phyloP scores from a whole-genome alignment of 2,329 filamentous ascomycete genomes.

The Rugonectria rugulosa region DNA sequence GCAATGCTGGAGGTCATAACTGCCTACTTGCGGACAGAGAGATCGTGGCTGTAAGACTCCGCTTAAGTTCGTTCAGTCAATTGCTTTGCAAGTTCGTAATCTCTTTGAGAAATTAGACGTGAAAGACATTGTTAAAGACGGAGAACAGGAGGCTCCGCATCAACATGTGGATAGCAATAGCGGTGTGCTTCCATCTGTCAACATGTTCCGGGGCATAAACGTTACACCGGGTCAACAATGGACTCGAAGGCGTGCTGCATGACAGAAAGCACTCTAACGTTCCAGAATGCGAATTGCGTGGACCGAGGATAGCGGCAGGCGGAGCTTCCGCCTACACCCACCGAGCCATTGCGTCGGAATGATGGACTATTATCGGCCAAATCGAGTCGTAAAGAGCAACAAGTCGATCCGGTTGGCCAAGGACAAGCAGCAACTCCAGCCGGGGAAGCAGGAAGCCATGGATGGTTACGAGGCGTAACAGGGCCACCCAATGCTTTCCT shows the following conservation, averaged over 20 bases:
- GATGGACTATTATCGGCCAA: conserved; percentile 27
- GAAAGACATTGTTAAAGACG: not conserved
- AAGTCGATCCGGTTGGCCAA: conserved; percentile 20
- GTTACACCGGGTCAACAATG: conserved; percentile 8
- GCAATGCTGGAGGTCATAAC: too few species aligned
- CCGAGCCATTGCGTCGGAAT: conserved; percentile 39
- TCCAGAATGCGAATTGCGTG: not conserved
- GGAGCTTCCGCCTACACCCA: conserved; percentile 20
- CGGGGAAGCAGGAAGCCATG: conserved; percentile 31
- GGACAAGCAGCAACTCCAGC: conserved; percentile 17
- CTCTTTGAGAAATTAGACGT: not conserved
- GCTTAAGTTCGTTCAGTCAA: too few species aligned
- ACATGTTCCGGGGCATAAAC: not conserved
- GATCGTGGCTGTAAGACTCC: too few species aligned
- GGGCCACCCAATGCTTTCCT: conserved; percentile 5
- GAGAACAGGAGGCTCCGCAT: not conserved
- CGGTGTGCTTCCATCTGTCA: conserved; percentile 6
- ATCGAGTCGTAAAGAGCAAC: conserved; percentile 22
- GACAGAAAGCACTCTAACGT: conserved; percentile 16
- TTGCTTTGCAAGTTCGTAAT: too few species aligned
- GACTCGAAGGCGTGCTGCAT: conserved; percentile 25
- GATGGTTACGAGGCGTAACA: conserved; percentile 12
- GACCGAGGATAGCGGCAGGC: conserved; percentile 10
- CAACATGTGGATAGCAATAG: conserved; percentile 10
- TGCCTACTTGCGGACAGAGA: too few species aligned